phyloP scores from a whole-genome alignment of 495 filamentous ascomycete genomes.

The Penicillium steckii region DNA sequence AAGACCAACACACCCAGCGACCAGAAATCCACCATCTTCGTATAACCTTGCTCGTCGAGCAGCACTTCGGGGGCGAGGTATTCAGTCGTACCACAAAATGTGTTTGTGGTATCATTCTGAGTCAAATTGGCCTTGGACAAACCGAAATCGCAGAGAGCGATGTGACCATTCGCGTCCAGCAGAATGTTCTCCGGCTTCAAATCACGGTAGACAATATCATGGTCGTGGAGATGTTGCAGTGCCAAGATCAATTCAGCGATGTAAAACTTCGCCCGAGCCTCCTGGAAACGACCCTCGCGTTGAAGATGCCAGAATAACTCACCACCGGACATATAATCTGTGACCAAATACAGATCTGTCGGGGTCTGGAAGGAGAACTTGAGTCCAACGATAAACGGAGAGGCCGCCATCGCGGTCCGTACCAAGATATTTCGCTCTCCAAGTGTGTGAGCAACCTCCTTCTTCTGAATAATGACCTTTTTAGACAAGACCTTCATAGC shows the following conservation, averaged over 20 bases:
- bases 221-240: conserved; percentile 90
- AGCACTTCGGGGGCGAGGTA: conserved; percentile 96
- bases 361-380: conserved; percentile 99
- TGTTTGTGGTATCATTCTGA: conserved; percentile 96
- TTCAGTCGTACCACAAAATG: conserved; percentile 97
- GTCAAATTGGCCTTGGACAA: conserved; percentile 96
- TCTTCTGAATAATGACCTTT: conserved; percentile 99
- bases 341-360: conserved; percentile 94
- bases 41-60: conserved; percentile 95
- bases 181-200: conserved; percentile 85
- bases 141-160: conserved; percentile 85
- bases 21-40: conserved; percentile 99
- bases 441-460: conserved; percentile 95
- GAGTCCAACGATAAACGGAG: conserved; percentile 95
- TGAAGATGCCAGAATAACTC: conserved; percentile 99
- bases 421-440: conserved; percentile 97
- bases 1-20: conserved; percentile 96
- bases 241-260: conserved; percentile 97
- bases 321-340: conserved; percentile 99
- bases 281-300: conserved; percentile 93
- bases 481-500: conserved; percentile 99
- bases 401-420: conserved; percentile 91
- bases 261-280: conserved; percentile 96
- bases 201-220: conserved; percentile 97
- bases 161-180: conserved; percentile 80